Base-by-base conservation (phyloP, 495 filamentous ascomycete species). In the Cladorrhinum samala region DNA sequence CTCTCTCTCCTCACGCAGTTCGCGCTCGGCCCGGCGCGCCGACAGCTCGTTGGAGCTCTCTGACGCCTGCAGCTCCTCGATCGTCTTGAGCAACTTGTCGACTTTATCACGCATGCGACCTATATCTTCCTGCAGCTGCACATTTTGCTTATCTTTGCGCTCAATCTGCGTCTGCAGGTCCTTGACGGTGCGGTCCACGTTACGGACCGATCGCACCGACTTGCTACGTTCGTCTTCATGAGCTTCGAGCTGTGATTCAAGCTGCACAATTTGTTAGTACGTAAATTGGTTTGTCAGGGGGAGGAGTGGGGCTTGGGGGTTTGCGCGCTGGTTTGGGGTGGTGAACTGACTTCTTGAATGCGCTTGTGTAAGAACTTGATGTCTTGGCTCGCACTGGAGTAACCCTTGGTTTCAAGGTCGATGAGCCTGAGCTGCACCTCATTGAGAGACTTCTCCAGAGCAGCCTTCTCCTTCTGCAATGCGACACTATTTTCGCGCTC, bases 391-490 rank as follows among this genome's bases (percentile, higher is more conserved):
- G 87, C 89, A 52, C 81, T 91, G 21, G 90, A 90, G 68, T 96
- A 97, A 47, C 90, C 89, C 77, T 96, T 97, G 20, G 93, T 98
- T 69, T 98, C 93, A 41, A 98, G 72, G 57, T 97, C 93, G 38
- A 98, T 86, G 42, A 94, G 82, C 55, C 83, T 82, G 21, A 97
- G 76, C 68, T 98, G 93, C 40, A 92, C 73, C 68, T 98, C 93
- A 73, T 91, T 97, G 51, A 93, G 77, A 21, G 81, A 77, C 73
- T 96, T 97, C 72, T 97, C 94, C 39, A 98, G 70, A 0, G 79
- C 80, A 1, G 89, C 88, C 70, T 96, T 98, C 51, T 97, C 89
- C 69, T 92, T 95, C 73, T 93, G 86, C 42, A 98, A 77, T 53
- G 85, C 83, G 13, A 84, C 84, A 59, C 85, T 92, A 39, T 78